A percentile compares a stretch with the other conserved stretches of the same genome.
These are phyloP conservation scores for Macadamia tetraphylla DNA, from an alignment of 164 flowering plant species.

Conservation along the genomic window DNA sequence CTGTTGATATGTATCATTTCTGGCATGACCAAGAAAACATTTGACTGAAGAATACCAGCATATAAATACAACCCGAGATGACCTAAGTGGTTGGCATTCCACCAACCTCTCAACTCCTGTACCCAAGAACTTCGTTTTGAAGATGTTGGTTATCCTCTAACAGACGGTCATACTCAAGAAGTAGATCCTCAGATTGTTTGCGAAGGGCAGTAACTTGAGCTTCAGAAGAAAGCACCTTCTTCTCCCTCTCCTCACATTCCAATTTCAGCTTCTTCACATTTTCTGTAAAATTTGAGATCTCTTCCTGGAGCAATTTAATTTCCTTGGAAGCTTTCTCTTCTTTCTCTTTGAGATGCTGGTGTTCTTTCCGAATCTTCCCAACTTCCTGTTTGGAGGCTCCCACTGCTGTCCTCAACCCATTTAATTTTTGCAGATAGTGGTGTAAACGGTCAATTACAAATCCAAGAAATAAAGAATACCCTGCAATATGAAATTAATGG, in stretches of 20 bases:
- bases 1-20: neutral
- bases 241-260: slow-evolving; percentile 66
- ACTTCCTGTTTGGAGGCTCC: slow-evolving; percentile 57
- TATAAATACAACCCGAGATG: neutral
- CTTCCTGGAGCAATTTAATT: slow-evolving; percentile 43
- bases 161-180: slow-evolving; percentile 85
- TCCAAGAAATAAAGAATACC: slow-evolving; percentile 77
- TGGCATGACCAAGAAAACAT: neutral
- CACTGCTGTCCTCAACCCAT: slow-evolving; percentile 33
- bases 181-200: slow-evolving; percentile 85
- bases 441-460: slow-evolving; percentile 81
- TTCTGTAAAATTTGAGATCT: slow-evolving; percentile 40
- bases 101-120: slow-evolving; percentile 23
- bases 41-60: neutral
- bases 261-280: slow-evolving; percentile 54
- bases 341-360: slow-evolving; percentile 45
- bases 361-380: slow-evolving; percentile 58
- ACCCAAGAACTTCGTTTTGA: slow-evolving; percentile 50
- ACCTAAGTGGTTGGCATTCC: neutral
- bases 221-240: slow-evolving; percentile 65
- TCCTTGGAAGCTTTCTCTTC: slow-evolving; percentile 62
- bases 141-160: slow-evolving; percentile 89
- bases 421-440: slow-evolving; percentile 63
- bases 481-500: slow-evolving; percentile 34
- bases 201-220: slow-evolving; percentile 73